Conservation (phyloP, 1,284 basidiomycete genomes). For the Schizopora paradoxa region DNA sequence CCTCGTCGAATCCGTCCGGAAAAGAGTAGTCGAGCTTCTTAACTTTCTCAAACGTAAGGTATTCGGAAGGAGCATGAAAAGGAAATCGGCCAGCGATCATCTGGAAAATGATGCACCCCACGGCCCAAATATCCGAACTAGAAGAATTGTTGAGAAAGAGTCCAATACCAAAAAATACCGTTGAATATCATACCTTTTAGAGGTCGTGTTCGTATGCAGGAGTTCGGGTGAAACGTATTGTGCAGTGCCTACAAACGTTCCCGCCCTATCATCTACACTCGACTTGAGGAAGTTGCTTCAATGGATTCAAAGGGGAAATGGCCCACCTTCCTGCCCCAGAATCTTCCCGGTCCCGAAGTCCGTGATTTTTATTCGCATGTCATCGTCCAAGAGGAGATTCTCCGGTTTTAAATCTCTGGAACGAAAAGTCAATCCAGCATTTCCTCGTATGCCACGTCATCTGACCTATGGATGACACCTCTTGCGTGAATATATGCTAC, state of each 20-base stretch:
- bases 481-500: constrained; percentile 86
- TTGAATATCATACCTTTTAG: constrained; percentile 49
- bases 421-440: neutral
- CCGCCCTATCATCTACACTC: constrained; percentile 45
- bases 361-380: constrained; percentile 87
- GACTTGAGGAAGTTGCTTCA: too few relatives aligned
- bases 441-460: constrained; percentile 11
- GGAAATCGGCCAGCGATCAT: constrained; percentile 93
- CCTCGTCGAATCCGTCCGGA: constrained; percentile 65
- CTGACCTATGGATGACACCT: constrained; percentile 81
- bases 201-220: constrained; percentile 70
- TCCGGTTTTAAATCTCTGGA: constrained; percentile 84
- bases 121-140: constrained; percentile 95
- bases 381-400: constrained; percentile 83
- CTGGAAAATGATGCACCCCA: constrained; percentile 95
- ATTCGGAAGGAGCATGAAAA: constrained; percentile 84
- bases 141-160: constrained; percentile 24
- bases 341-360: constrained; percentile 98
- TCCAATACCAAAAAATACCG: neutral
- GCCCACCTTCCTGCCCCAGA: constrained; percentile 52
- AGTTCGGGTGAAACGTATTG: constrained; percentile 96
- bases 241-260: constrained; percentile 94
- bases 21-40: constrained; percentile 70
- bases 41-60: constrained; percentile 78
- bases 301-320: too few relatives aligned